These are phyloP conservation scores for Polygonum aviculare DNA, from an alignment of 148 eudicot species.

Conservation along the genomic window DNA sequence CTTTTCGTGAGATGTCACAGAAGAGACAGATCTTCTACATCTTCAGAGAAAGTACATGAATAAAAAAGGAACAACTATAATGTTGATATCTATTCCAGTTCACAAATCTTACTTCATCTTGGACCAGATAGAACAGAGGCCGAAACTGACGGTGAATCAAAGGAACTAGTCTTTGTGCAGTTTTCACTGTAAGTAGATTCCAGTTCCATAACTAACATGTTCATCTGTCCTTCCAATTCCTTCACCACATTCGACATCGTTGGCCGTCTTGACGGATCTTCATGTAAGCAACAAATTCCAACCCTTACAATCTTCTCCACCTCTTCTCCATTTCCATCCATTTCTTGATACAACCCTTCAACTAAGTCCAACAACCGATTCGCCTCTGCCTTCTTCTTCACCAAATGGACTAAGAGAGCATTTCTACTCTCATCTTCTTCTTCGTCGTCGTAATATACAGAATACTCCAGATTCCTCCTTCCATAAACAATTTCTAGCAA, in stretches of 20 bases:
- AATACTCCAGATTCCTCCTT: constrained; percentile 44
- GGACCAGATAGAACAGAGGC: neutral
- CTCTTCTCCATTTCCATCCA: constrained; percentile 40
- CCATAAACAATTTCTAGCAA: constrained; percentile 70
- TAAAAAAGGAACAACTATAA: no score
- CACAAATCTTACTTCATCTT: neutral
- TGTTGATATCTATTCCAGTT: no score
- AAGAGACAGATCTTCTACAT: no score
- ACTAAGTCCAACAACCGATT: constrained; percentile 56
- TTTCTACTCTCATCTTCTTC: neutral
- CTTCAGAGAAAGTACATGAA: no score
- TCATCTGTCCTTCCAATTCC: constrained; percentile 49
- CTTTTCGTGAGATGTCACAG: no score
- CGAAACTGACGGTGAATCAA: neutral
- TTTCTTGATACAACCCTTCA: constrained; percentile 44
- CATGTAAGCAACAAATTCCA: constrained; percentile 67
- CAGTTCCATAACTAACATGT: neutral
- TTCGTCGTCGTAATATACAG: constrained; percentile 25
- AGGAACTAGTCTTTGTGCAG: neutral
- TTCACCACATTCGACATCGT: constrained; percentile 53
- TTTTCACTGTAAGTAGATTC: neutral
- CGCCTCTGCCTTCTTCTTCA: constrained; percentile 64
- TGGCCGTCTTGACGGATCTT: constrained; percentile 62
- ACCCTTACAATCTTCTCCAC: constrained; percentile 51
- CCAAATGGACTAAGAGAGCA: constrained; percentile 28